phyloP scores from a whole-genome alignment of 148 eudicot species.

The Fagopyrum tataricum region DNA sequence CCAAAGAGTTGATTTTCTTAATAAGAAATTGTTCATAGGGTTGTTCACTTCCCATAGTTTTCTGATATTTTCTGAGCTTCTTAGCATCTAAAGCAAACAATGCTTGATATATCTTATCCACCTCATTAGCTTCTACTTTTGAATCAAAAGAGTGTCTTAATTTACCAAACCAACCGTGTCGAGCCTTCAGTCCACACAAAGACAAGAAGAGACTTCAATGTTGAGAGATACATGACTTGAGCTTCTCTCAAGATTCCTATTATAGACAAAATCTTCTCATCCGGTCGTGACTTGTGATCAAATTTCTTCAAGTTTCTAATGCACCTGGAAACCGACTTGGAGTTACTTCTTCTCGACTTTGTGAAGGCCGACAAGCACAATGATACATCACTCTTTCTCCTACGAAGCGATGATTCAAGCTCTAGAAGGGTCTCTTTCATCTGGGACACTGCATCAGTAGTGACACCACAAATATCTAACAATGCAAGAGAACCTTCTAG shows the following conservation, averaged over 20 bases:
- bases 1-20: too few species aligned
- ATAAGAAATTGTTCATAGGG: too few species aligned
- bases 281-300: not conserved
- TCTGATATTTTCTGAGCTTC: constrained; percentile 7
- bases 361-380: constrained; percentile 15
- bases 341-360: constrained; percentile 29
- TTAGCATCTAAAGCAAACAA: constrained; percentile 8
- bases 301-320: constrained; percentile 22
- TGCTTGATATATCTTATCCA: constrained; percentile 17
- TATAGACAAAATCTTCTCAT: constrained; percentile 9
- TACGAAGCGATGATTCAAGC: constrained; percentile 35
- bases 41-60: not conserved
- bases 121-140: constrained; percentile 15
- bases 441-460: constrained; percentile 18
- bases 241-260: constrained; percentile 26
- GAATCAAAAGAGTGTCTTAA: constrained; percentile 15
- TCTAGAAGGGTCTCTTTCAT: constrained; percentile 26
- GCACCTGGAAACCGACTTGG: constrained; percentile 27
- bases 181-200: constrained; percentile 21
- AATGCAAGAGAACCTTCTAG: constrained; percentile 29
- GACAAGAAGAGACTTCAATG: constrained; percentile 24
- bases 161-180: constrained; percentile 29
- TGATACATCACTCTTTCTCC: constrained; percentile 18
- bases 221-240: constrained; percentile 19
- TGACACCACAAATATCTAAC: constrained; percentile 24